Base-by-base conservation (phyloP, 495 filamentous ascomycete species). In the Recurvomyces mirabilis region DNA sequence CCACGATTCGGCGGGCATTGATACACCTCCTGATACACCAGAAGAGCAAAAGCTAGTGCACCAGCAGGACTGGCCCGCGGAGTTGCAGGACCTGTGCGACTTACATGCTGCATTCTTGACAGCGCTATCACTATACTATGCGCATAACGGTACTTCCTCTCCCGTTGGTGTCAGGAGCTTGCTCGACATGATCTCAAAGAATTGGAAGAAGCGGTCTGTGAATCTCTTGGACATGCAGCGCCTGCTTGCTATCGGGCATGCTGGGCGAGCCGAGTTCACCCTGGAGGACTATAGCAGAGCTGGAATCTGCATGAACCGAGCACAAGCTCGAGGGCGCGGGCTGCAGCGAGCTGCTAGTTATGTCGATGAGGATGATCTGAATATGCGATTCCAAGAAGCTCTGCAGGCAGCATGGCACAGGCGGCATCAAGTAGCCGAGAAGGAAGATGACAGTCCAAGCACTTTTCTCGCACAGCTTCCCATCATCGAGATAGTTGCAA, bases 151-250 rank as follows among this genome's bases (percentile, higher is more conserved):
- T 52, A 63, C 66, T 7, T 56, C 68, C 28, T 68, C 72, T 0
- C 76, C 80, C 9, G 68, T 69, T 28, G 76, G 82, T 55, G 51
- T 82, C 22, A 66, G 66, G n/a, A 58, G 54, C 1, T 60, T 84
- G 5, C 69, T 65, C 28, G 68, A 71, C 4, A 66, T 69, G 43
- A 63, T 81, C 32, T 67, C 72, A 4, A 69, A 68, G 48, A 57
- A 69, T 30, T 84, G 79, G 79, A 69, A 73, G 30, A 76, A 74
- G 59, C 67, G 77, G 25, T 63, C 56, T 43, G 75, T 82, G 4
- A 68, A 60, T 0, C 49, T 72, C 4, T 66, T 71, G n/a, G 79
- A 84, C 45, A 66, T 84, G 28, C 62, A 24, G 40, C 32, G 12
- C 3, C n/a, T 54, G 1, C 35, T 54, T 9, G 51, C 40, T 17